Conservation (phyloP, 805 yeast species). For the Kregervanrija pseudodelftensis region DNA sequence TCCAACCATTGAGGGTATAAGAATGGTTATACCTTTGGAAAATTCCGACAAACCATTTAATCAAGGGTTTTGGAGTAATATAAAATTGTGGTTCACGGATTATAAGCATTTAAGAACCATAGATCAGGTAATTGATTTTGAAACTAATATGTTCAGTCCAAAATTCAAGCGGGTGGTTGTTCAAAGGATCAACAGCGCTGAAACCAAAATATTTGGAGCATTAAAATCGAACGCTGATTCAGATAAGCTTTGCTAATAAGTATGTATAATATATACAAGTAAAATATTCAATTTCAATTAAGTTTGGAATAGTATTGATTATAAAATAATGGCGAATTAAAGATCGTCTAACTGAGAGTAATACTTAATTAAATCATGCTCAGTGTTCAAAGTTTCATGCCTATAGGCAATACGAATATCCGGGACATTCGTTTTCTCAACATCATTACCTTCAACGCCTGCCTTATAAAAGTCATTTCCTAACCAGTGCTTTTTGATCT, state of each 20-base stretch:
- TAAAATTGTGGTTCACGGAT: slow-evolving; percentile 26
- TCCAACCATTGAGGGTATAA: slow-evolving; percentile 20
- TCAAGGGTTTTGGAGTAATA: slow-evolving; percentile 31
- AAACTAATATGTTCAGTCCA: slow-evolving; percentile 19
- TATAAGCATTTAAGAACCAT: slow-evolving; percentile 2
- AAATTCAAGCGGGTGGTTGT: slow-evolving; percentile 16
- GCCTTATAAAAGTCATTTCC: slow-evolving; percentile 54
- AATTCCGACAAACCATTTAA: slow-evolving; percentile 30
- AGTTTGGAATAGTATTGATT: neutral
- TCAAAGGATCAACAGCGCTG: slow-evolving; percentile 22
- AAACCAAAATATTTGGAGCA: slow-evolving; percentile 22
- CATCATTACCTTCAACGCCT: slow-evolving; percentile 78
- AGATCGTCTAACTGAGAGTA: slow-evolving; percentile 31
- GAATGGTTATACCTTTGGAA: slow-evolving; percentile 32
- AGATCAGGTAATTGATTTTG: slow-evolving; percentile 21
- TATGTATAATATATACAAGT: neutral
- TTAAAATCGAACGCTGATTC: slow-evolving; percentile 1
- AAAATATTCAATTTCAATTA: neutral
- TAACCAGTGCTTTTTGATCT: slow-evolving; percentile 85
- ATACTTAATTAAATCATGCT: slow-evolving; percentile 58
- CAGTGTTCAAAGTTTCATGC: slow-evolving; percentile 68
- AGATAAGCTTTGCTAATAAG: neutral
- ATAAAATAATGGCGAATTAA: neutral
- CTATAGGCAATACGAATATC: slow-evolving; percentile 79
- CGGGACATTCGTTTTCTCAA: slow-evolving; percentile 94